Base-by-base conservation (phyloP, 768 basidiomycete species). In the Phlegmacium glaucopus region DNA sequence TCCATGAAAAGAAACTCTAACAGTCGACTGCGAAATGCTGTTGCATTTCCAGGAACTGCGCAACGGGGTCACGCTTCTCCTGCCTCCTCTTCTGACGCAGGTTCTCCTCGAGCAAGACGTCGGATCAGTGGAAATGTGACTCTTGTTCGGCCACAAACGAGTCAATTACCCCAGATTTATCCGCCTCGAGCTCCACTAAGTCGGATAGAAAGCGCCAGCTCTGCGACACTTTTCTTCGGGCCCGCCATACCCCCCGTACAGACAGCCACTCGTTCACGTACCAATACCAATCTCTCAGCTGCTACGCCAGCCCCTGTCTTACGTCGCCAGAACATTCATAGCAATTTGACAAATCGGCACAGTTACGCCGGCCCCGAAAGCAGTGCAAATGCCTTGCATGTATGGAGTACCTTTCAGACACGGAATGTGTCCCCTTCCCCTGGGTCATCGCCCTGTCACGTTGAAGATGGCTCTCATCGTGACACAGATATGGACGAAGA, bases 201-300 rank as follows among this genome's bases (percentile, higher is more conserved):
- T 39, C 78, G 85, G 29, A 71, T 79, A 15, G 71, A 82, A 16
- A 83, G 78, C 55, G 76, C 79, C 2, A 70, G 70, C 47, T 64
- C 72, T n/a, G 83, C 82, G 13, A 80, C 84, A 0, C 64, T 85
- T 9, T 87, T 87, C 62, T 88, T 87, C 57, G 85, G 84, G 4
- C 81, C 82, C 35, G 48, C 74, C 34, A 81, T 83, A 49, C 64
- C 70, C 13, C 43, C 45, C 30, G 26, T 15, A 15, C 56, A 60
- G 35, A 17, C 55, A 52, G 48, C 51, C 56, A 28, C 58, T 25
- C 67, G 69, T 29, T 60, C 68, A 17, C 63, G 71, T 39, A 66
- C 62, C 36, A 62, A 61, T 47, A 63, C 58, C 15, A 36, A 39
- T 37, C 25, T 44, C 13, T 45, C 38, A 38, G 28, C 32, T 34